Percentiles rank a stretch among this genome's conserved stretches.
These are phyloP conservation scores for Spongispora temasekensis DNA, from an alignment of 1,284 basidiomycete genomes.

Conservation along the genomic window DNA sequence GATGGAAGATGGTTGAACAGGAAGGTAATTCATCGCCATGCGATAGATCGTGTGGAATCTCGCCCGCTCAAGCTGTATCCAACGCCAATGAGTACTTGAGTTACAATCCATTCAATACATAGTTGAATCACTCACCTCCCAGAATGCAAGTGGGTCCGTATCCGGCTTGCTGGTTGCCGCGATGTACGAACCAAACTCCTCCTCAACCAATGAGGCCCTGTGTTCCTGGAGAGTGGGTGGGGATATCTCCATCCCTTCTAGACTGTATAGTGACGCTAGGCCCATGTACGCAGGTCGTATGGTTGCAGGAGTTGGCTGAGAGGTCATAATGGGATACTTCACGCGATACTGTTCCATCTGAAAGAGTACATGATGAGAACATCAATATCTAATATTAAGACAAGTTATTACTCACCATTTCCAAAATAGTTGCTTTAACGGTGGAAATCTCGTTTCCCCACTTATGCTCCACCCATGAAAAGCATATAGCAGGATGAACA, in stretches of 20 bases:
- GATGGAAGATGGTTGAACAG: too few relatives aligned
- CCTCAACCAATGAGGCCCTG: not conserved
- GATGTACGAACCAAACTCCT: not conserved
- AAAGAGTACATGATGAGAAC: not conserved
- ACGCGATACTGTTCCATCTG: not conserved
- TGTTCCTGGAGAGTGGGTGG: not conserved
- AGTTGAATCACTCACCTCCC: not conserved
- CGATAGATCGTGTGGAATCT: too few relatives aligned
- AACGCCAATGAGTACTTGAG: too few relatives aligned
- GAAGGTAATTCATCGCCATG: too few relatives aligned
- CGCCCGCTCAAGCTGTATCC: too few relatives aligned
- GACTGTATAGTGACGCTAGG: not conserved
- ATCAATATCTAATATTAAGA: not conserved
- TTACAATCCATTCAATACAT: too few relatives aligned
- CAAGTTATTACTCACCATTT: not conserved
- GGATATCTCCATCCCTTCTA: not conserved
- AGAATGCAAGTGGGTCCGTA: not conserved
- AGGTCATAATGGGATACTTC: not conserved
- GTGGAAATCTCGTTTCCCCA: not conserved
- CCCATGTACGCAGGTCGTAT: not conserved
- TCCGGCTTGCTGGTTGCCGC: not conserved
- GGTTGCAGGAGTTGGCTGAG: not conserved
- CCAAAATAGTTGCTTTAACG: not conserved
- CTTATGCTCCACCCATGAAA: not conserved
- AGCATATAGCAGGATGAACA: not conserved